phyloP scores from a whole-genome alignment of 768 basidiomycete genomes.

The Trametopsis cervina region DNA sequence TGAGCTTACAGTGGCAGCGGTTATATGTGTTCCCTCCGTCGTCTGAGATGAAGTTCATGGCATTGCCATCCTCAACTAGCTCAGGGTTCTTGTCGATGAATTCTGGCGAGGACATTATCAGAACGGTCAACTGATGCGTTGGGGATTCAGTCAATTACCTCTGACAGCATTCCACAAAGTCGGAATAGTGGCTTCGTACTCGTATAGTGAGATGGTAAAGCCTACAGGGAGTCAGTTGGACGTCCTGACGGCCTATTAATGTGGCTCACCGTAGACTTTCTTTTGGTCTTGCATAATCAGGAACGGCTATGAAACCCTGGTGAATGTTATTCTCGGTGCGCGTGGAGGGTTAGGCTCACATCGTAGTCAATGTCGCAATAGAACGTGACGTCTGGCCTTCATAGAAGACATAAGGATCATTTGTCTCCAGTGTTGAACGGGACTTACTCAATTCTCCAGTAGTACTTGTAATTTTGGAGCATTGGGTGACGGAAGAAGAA shows the following conservation, averaged over 20 bases:
- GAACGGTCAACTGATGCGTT: neutral
- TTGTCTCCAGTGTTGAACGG: neutral
- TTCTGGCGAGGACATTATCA: conserved; percentile 24
- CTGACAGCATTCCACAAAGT: conserved; percentile 68
- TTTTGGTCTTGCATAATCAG: conserved; percentile 48
- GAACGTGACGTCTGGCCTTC: conserved; percentile 50
- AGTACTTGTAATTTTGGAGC: conserved; percentile 29
- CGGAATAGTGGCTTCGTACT: conserved; percentile 68
- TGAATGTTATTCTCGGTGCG: neutral
- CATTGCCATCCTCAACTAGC: conserved; percentile 41
- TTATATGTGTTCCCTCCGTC: conserved; percentile 52
- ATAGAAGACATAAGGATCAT: neutral
- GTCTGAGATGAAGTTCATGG: conserved; percentile 49
- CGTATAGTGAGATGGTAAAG: conserved; percentile 71
- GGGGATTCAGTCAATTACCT: conserved; percentile 31
- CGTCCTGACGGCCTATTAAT: too few species aligned
- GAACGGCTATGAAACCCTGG: conserved; percentile 38
- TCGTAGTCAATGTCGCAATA: conserved; percentile 53
- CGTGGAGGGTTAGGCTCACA: conserved; percentile 16
- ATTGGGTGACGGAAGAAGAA: conserved; percentile 51
- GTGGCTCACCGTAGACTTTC: conserved; percentile 49
- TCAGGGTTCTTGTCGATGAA: conserved; percentile 44
- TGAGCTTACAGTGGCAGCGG: conserved; percentile 43
- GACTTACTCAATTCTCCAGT: conserved; percentile 50
- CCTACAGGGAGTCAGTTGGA: conserved; percentile 35